Base-by-base conservation (phyloP, 768 basidiomycete genomes). In the Rhodotorula toruloides region DNA sequence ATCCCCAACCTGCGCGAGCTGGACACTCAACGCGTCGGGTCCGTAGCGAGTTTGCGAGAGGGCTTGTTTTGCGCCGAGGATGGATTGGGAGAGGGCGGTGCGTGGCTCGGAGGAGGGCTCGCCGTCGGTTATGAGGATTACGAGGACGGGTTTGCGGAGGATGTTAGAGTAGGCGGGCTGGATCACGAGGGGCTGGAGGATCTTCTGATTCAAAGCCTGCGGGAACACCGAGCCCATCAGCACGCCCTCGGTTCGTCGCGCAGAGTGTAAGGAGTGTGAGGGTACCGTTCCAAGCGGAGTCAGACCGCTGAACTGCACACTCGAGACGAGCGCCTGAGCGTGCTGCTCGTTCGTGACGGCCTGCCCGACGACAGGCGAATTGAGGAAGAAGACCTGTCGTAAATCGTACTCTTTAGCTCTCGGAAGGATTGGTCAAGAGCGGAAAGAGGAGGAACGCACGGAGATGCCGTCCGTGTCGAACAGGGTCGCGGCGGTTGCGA, bases 131-230 rank as follows among this genome's bases (percentile, higher is more conserved):
- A 78, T 74, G 34, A 65, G 60, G 47, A 81, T 78, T 58, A 80
- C 73, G 37, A 80, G 67, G 12, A 80, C 72, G 12, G 80, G 80
- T 76, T 80, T 80, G 67, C 77, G 75, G 10, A 80, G 71, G 27
- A 25, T n/a, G n/a, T n/a, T n/a, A n/a, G n/a, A n/a, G n/a, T 74
- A 66, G 34, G 79, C 79, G 21, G 80, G 79, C 25, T 76, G 77
- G 19, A 81, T n/a, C n/a, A n/a, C 72, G 25, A 80, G 65, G 32
- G 79, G 80, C 66, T 78, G 74, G 27, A 81, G 68, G 61, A 81
- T 70, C 74, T 80, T 80, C 40, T 74, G 65, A 49, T 77, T 72
- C 34, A 81, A 58, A 4, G 73, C n/a, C n/a, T n/a, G n/a, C n/a
- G n/a, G n/a, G n/a, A n/a, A n/a, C n/a, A n/a, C n/a, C n/a, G n/a